phyloP scores from a whole-genome alignment of 148 eudicot species.

The Chenopodium berlandieri region DNA sequence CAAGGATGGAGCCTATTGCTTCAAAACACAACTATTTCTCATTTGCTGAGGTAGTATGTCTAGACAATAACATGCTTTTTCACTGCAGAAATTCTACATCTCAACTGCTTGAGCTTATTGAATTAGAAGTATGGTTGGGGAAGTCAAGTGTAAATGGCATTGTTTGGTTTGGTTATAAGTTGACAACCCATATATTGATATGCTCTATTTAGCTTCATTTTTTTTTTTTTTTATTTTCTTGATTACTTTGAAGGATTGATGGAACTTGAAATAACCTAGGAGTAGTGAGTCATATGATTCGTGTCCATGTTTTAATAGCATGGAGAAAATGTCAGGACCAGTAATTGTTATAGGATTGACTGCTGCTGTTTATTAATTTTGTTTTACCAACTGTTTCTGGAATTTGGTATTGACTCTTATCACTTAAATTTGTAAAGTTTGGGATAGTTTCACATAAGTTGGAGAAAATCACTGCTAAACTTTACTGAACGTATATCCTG shows the following conservation, averaged over 20 bases:
- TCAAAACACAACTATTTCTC: slow-evolving; percentile 52
- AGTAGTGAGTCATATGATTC: not conserved
- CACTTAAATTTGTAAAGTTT: not conserved
- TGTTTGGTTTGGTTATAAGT: not conserved
- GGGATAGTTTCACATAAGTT: not conserved
- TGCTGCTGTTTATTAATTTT: not conserved
- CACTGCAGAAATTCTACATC: not conserved
- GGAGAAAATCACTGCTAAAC: not conserved
- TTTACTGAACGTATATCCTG: not conserved
- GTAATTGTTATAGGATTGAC: not conserved
- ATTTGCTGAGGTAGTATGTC: slow-evolving; percentile 63
- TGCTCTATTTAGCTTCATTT: no score
- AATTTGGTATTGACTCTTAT: not conserved
- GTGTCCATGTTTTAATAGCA: not conserved
- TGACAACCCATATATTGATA: no score
- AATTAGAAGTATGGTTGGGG: not conserved
- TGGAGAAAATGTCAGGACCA: not conserved
- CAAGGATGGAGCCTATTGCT: slow-evolving; percentile 81
- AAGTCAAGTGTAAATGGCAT: not conserved
- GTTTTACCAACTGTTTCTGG: not conserved
- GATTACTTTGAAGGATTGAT: not conserved
- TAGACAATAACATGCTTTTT: not conserved
- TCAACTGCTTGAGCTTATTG: not conserved
- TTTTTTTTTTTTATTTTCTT: not conserved
- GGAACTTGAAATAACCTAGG: not conserved